These are phyloP conservation scores for Fusarium newnesense DNA, from an alignment of 2,329 filamentous ascomycete species.

Conservation along the genomic window DNA sequence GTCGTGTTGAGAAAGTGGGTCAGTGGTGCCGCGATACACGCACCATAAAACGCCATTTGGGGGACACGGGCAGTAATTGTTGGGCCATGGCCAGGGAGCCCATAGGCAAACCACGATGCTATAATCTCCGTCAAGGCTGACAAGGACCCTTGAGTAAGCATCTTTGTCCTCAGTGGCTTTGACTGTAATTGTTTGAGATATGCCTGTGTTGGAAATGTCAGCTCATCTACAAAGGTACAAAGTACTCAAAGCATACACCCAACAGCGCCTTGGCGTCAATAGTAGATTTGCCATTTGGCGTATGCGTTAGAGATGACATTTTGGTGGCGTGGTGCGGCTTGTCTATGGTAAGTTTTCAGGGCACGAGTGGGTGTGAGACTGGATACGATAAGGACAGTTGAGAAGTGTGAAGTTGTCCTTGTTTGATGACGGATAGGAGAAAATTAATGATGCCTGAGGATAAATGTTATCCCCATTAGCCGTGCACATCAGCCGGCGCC, in stretches of 20 bases:
- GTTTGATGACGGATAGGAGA: constrained; percentile 10
- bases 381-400: neutral
- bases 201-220: neutral
- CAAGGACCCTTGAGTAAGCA: constrained; percentile 7
- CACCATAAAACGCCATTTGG: constrained; percentile 28
- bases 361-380: neutral
- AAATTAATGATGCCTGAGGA: constrained; percentile 7
- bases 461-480: neutral
- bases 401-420: constrained; percentile 1
- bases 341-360: neutral
- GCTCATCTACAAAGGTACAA: neutral
- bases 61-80: constrained; percentile 21
- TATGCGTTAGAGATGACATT: neutral
- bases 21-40: constrained; percentile 16
- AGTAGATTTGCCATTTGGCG: neutral
- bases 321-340: neutral
- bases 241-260: neutral
- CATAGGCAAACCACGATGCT: constrained; percentile 14
- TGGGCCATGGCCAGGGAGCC: constrained; percentile 10
- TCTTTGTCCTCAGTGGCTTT: constrained; percentile 20
- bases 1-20: constrained; percentile 12
- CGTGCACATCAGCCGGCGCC: constrained; percentile 17
- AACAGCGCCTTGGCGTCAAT: constrained; percentile 12
- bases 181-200: constrained; percentile 21
- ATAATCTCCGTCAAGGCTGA: constrained; percentile 21